Conservation (phyloP, 2,329 filamentous ascomycete species). For the Paramyrothecium roridum region DNA sequence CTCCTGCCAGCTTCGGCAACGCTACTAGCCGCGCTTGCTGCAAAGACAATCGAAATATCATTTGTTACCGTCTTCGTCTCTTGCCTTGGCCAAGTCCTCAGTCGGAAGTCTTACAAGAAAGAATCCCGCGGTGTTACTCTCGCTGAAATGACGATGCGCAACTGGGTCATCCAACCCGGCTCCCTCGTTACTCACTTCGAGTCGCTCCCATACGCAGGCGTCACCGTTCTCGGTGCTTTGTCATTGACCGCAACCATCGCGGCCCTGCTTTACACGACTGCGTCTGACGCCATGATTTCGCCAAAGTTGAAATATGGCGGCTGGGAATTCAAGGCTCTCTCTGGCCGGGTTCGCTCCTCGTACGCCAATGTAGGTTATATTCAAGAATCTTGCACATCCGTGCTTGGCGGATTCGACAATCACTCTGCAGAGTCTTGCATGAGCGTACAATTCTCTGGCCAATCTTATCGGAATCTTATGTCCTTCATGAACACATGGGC, state of each 20-base stretch:
- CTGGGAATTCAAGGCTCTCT: constrained; percentile 46
- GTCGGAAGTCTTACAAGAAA: constrained; percentile 61
- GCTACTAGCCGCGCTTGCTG: constrained; percentile 64
- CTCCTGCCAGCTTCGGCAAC: constrained; percentile 63
- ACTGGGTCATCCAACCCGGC: constrained; percentile 46
- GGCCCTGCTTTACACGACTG: constrained; percentile 72
- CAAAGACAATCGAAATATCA: constrained; percentile 74
- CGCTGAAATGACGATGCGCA: constrained; percentile 74
- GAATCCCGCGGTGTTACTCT: constrained; percentile 64
- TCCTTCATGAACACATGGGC: constrained; percentile 58
- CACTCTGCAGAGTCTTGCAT: constrained; percentile 55
- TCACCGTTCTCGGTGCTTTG: constrained; percentile 61
- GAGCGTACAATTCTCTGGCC: constrained; percentile 66
- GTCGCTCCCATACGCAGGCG: constrained; percentile 59
- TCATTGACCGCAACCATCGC: constrained; percentile 63
- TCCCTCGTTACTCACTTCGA: constrained; percentile 68
- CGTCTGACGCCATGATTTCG: constrained; percentile 70
- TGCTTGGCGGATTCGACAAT: constrained; percentile 46
- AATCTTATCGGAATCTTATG: constrained; percentile 68
- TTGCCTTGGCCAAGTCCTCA: constrained; percentile 71
- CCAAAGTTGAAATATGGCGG: constrained; percentile 64
- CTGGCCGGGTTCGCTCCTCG: constrained; percentile 54
- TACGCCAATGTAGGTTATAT: constrained; percentile 65
- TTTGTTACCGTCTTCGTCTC: constrained; percentile 77
- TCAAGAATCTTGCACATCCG: constrained; percentile 54